These are phyloP conservation scores for Paraurostyla sp. DNA, from an alignment of 73 alveolate species.

Conservation along the genomic window DNA sequence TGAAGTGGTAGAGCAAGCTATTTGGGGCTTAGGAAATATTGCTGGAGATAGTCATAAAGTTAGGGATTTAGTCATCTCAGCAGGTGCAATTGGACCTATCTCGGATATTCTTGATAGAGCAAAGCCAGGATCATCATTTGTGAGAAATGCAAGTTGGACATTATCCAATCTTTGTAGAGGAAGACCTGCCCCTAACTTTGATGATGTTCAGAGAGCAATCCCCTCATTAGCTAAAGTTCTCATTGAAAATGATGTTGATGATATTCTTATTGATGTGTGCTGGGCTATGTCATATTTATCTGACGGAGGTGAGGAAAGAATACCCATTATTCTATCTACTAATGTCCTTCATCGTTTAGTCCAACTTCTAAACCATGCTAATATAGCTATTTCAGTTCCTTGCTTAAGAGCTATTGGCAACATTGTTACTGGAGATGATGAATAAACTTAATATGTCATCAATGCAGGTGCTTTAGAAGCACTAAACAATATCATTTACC, in stretches of 20 bases:
- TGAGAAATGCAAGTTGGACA: slow-evolving; percentile 96
- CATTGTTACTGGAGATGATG: slow-evolving; percentile 95
- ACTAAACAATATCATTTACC: slow-evolving; percentile 80
- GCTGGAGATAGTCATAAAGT: slow-evolving; percentile 93
- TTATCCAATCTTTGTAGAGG: slow-evolving; percentile 96
- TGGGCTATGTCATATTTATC: slow-evolving; percentile 97
- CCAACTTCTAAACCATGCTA: slow-evolving; percentile 82
- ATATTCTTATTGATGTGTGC: slow-evolving; percentile 95
- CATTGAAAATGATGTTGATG: slow-evolving; percentile 84
- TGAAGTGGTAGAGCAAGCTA: slow-evolving; percentile 93
- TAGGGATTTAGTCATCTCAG: slow-evolving; percentile 87
- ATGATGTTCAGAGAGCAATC: slow-evolving; percentile 78
- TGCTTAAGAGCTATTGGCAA: slow-evolving; percentile 96
- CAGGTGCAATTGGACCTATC: slow-evolving; percentile 91
- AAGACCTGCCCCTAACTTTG: slow-evolving; percentile 93
- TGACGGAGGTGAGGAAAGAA: slow-evolving; percentile 96
- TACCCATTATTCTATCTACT: slow-evolving; percentile 88
- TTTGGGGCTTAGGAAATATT: slow-evolving; percentile 98
- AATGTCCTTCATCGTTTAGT: slow-evolving; percentile 85
- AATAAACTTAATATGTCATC: slow-evolving; percentile 88
- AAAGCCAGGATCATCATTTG: slow-evolving; percentile 71
- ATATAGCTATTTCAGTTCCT: slow-evolving; percentile 81
- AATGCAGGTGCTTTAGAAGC: slow-evolving; percentile 86
- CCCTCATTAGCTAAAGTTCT: slow-evolving; percentile 88
- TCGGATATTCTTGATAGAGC: slow-evolving; percentile 83